A percentile compares a stretch with the other conserved stretches of the same genome.
phyloP scores from a whole-genome alignment of 306 rosid species.

The Inga leiocalycina region DNA sequence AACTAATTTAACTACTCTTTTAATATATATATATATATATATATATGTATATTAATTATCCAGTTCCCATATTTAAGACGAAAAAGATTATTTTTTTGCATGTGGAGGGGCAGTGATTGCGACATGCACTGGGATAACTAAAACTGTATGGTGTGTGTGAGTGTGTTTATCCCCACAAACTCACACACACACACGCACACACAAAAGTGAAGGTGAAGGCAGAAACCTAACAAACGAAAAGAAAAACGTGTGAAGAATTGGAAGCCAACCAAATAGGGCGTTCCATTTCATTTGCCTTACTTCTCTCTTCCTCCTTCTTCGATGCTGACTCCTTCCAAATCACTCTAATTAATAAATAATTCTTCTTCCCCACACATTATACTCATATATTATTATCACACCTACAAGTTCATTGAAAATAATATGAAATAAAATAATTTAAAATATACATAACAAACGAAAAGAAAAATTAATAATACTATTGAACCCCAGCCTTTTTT shows the following conservation, averaged over 20 bases:
- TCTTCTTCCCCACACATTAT: not conserved
- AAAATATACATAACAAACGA: not conserved
- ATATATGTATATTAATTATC: no score
- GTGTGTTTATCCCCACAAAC: no score
- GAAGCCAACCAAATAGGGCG: not conserved
- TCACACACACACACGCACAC: not conserved
- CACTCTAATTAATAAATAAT: not conserved
- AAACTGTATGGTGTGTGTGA: not conserved
- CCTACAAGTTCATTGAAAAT: not conserved
- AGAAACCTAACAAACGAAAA: conserved; percentile 34
- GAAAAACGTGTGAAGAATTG: not conserved
- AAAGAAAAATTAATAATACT: not conserved
- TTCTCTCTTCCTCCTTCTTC: not conserved
- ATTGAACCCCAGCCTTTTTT: not conserved
- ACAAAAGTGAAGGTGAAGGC: conserved; percentile 16
- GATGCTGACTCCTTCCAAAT: conserved; percentile 20
- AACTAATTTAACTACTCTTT: no score
- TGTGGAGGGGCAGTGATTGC: not conserved
- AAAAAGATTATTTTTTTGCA: no score
- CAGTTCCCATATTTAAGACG: no score
- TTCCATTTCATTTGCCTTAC: conserved; percentile 18
- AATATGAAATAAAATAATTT: not conserved
- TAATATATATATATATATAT: no score
- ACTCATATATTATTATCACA: not conserved
- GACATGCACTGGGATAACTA: not conserved